Evolutionary conservation across 306 rosid genomes (phyloP), one percentile per base, ranked within the genome.

Genomic region (Ammopiptanthus mongolicus): DNA sequence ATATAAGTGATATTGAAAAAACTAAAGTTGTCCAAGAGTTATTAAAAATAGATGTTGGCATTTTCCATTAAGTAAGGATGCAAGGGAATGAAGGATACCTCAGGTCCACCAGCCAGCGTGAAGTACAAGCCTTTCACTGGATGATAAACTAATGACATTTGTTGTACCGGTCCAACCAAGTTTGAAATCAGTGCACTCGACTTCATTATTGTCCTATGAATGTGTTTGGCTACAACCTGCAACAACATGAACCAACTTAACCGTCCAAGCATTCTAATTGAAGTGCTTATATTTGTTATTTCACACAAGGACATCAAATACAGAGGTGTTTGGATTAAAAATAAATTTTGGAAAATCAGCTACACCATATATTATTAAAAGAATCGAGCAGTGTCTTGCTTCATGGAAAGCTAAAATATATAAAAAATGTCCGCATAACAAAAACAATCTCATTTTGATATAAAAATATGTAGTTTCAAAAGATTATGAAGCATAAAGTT

Each of bases 111-210:
- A 4, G 67, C 67, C 10, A 81, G 19, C 1, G 71, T 50, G 61
- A 80, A 86, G 33, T 84, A 90, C 12, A 90, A 21, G 31, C 87
- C 85, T 53, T 84, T 80, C 1, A 84, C 78, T 4, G 82, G 85
- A 72, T 77, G 80, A 11, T 72, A 77, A 31, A 61, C 76, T 51
- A 86, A 25, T 70, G 96, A 65, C 89, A 86, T 77, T 63, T 88
- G 78, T 55, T 90, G 91, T 19, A 42, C 25, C 7, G 92, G 91
- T 4, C 92, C 96, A 47, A 90, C 85, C 79, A 90, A 28, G 25
- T 77, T 87, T 3, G 96, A 67, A 22, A 90, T 83, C 8, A 62
- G 57, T 31, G 71, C 58, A 75, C 96, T 90, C 51, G 92, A 82
- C 15, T 81, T 87, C 33, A 44, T 51, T 36, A 75, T 0, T 46